These are phyloP conservation scores for Pseudogymnoascus verrucosus DNA, from an alignment of 2,329 filamentous ascomycete genomes.

Conservation along the genomic window DNA sequence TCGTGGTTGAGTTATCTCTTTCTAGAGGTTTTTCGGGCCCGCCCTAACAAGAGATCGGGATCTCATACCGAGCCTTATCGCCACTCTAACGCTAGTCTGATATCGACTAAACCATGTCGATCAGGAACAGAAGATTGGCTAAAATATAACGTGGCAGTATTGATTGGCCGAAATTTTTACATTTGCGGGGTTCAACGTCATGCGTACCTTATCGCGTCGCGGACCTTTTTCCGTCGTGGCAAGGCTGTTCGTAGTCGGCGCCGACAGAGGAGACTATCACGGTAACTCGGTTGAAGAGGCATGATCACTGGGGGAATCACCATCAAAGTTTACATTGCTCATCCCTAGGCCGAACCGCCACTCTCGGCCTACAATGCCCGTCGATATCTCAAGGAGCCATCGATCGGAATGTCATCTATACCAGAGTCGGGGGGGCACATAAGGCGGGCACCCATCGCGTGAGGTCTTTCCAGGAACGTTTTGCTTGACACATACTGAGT, in stretches of 20 bases:
- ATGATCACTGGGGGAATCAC: background rate
- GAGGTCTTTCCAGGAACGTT: background rate
- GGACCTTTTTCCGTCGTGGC: background rate
- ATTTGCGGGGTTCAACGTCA: background rate
- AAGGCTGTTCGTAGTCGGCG: background rate
- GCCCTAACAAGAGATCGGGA: background rate
- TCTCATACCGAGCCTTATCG: conserved; percentile 4
- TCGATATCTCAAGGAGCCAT: conserved; percentile 6
- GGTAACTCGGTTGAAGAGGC: background rate
- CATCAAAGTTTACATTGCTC: background rate
- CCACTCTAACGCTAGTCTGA: background rate
- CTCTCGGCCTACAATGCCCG: conserved; percentile 3
- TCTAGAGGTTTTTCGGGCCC: background rate
- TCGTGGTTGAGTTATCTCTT: background rate
- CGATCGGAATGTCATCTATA: conserved; percentile 3
- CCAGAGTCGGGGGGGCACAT: background rate
- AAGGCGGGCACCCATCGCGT: conserved; percentile 2
- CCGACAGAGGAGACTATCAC: background rate
- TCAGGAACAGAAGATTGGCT: conserved; percentile 3
- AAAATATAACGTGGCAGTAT: background rate
- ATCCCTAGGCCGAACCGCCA: background rate
- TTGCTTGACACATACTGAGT: background rate
- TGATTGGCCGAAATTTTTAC: background rate
- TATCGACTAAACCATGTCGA: background rate
- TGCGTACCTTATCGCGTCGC: background rate